Evolutionary conservation across 305 asterid species (phyloP).

Genomic region (Fraxinus albicans): DNA sequence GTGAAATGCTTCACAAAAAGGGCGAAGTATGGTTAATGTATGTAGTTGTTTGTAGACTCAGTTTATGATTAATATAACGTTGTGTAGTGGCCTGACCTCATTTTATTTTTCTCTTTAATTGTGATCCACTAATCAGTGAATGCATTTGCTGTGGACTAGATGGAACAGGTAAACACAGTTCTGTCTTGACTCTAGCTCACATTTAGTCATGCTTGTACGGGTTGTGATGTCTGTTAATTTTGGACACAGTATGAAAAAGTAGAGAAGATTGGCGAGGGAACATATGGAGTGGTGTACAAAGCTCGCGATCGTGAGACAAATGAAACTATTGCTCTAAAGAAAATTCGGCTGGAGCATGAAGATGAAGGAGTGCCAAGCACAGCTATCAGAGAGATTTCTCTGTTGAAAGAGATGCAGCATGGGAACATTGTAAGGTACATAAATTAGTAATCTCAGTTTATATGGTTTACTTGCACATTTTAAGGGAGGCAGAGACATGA

Average conservation of each 20-base stretch:
- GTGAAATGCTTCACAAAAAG: not conserved
- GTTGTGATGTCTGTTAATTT: not conserved
- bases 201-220: not conserved
- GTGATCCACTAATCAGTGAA: not conserved
- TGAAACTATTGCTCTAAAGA: constrained; percentile 93
- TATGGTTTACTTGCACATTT: constrained; percentile 16
- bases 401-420: constrained; percentile 97
- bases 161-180: not conserved
- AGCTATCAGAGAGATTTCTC: constrained; percentile 93
- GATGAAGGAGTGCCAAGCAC: constrained; percentile 99
- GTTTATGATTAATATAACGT: not conserved
- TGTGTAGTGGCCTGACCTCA: not conserved
- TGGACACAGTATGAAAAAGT: constrained; percentile 78
- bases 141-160: not conserved
- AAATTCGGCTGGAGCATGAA: constrained; percentile 93
- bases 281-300: constrained; percentile 95
- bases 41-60: not conserved
- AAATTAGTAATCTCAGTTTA: not conserved
- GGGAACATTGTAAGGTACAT: constrained; percentile 83
- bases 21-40: not conserved
- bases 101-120: not conserved
- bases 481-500: not conserved
- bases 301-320: constrained; percentile 87
- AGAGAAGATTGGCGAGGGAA: constrained; percentile 98
- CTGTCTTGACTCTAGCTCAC: not conserved